Evolutionary conservation across 2,329 filamentous ascomycete genomes (phyloP).

Genomic region (Lomentospora prolificans): DNA sequence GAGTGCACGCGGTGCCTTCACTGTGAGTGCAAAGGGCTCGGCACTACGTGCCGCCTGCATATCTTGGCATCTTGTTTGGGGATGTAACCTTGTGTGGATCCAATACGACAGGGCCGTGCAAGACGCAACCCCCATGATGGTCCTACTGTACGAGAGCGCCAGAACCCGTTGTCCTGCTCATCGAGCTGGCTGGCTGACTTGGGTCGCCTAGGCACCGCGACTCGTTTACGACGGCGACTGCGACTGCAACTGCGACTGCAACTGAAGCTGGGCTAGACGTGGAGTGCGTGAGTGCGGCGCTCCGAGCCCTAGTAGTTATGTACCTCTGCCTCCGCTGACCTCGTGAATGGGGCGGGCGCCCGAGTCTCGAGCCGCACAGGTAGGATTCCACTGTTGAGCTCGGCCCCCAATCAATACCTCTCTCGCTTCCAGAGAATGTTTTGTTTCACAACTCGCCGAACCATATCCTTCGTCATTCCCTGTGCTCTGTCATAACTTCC

Average conservation of each 20-base stretch:
- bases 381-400: not conserved
- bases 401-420: not conserved
- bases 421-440: not conserved
- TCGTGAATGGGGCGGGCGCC: not conserved
- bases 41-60: constrained; percentile 9
- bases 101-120: not conserved
- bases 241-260: not conserved
- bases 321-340: not conserved
- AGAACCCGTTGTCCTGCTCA: no score
- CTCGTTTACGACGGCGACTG: no score
- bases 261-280: not conserved
- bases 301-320: not conserved
- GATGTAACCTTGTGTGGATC: not conserved
- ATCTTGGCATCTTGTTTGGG: constrained; percentile 3
- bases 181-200: no score
- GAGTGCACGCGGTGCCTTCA: not conserved
- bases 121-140: not conserved
- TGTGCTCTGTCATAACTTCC: not conserved
- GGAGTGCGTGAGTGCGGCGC: not conserved
- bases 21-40: constrained; percentile 1
- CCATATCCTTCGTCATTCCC: not conserved
- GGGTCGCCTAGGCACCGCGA: no score
- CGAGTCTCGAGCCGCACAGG: not conserved
- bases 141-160: no score
- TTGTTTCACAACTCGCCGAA: not conserved